Conservation (phyloP, 1,284 basidiomycete genomes). For the Cryptococcus neoformans region DNA sequence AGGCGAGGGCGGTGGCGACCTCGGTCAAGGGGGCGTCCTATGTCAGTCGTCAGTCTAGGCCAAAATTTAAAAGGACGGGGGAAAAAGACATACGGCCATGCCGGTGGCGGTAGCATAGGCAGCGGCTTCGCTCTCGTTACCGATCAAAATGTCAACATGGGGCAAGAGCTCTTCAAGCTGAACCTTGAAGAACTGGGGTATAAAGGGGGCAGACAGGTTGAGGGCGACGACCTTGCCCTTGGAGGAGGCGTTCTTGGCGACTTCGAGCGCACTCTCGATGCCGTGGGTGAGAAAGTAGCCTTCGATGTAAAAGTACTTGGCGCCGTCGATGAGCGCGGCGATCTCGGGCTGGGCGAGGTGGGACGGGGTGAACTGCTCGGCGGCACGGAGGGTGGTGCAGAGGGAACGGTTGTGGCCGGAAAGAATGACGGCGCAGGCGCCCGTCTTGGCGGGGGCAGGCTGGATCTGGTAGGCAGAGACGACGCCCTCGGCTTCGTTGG, state of each 20-base stretch:
- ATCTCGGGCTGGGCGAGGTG: conserved; percentile 78
- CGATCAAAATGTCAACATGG: conserved; percentile 82
- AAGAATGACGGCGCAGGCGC: conserved; percentile 94
- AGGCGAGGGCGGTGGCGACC: conserved; percentile 71
- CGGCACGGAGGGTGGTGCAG: conserved; percentile 84
- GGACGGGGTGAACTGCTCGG: conserved; percentile 79
- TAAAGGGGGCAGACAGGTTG: conserved; percentile 98
- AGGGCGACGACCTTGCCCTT: conserved; percentile 80
- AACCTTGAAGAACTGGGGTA: conserved; percentile 86
- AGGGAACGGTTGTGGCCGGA: conserved; percentile 92
- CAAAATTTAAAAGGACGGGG: neutral
- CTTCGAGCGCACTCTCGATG: conserved; percentile 64
- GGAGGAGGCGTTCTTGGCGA: conserved; percentile 77
- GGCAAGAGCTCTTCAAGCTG: conserved; percentile 77
- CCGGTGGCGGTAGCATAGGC: conserved; percentile 71
- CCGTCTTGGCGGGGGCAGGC: conserved; percentile 75
- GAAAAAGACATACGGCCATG: conserved; percentile 46
- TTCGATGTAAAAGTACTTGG: conserved; percentile 90
- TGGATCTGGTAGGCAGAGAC: conserved; percentile 85
- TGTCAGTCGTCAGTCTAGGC: neutral
- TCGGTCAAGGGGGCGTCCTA: conserved; percentile 58
- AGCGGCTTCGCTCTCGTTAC: conserved; percentile 92
- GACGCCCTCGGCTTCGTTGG: conserved; percentile 91
- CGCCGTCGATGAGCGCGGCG: conserved; percentile 70
- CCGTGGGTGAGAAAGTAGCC: conserved; percentile 99